phyloP scores from a whole-genome alignment of 805 yeast species.

The Barnettozyma pratensis region DNA sequence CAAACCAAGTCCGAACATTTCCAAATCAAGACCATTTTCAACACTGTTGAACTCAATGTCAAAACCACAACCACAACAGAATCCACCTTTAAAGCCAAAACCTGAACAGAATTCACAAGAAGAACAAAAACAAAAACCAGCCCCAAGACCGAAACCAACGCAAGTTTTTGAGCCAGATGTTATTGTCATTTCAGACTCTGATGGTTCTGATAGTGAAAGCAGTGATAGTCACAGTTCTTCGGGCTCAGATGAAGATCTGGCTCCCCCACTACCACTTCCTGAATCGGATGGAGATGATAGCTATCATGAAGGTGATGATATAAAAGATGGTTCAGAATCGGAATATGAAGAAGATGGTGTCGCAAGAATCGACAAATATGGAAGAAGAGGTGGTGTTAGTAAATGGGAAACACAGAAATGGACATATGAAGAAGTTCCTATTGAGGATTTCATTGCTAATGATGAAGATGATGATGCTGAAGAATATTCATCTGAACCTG shows the following conservation, averaged over 20 bases:
- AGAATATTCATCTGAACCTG: neutral
- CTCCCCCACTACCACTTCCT: too few relatives aligned
- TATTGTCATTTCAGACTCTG: neutral
- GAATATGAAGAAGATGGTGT: neutral
- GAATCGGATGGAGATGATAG: neutral
- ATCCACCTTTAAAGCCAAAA: too few relatives aligned
- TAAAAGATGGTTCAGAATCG: neutral
- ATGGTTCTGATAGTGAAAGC: neutral
- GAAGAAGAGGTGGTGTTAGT: constrained; percentile 1
- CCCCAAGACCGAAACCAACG: too few relatives aligned
- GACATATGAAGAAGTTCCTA: constrained; percentile 4
- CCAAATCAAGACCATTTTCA: too few relatives aligned
- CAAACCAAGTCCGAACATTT: neutral
- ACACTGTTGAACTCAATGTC: too few relatives aligned
- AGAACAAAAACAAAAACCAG: too few relatives aligned
- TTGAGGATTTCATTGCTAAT: constrained; percentile 1
- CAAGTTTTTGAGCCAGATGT: neutral
- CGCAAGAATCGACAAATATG: too few relatives aligned
- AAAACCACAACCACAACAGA: too few relatives aligned
- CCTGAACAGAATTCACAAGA: too few relatives aligned
- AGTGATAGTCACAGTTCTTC: neutral
- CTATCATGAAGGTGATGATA: neutral
- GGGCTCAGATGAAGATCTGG: neutral
- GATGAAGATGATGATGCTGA: neutral
- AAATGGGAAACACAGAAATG: constrained; percentile 5